Percentiles rank a stretch among this genome's conserved stretches.
Evolutionary conservation across 2,329 filamentous ascomycete species (phyloP).

Genomic region (Penicillium olsonii): DNA sequence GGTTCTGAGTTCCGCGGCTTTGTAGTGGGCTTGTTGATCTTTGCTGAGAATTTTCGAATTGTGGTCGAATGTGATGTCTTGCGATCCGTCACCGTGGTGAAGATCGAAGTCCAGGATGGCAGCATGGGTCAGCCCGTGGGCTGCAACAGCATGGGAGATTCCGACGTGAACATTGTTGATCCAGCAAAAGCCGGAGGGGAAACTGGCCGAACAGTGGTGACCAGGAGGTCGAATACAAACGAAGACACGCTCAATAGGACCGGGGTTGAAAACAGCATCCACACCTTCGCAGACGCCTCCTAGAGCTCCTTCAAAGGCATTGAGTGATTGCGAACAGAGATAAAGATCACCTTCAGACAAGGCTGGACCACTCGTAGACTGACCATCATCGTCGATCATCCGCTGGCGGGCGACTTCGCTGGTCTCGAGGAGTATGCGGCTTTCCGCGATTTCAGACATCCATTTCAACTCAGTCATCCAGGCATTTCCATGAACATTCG

Average conservation of each 20-base stretch:
- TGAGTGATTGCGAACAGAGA: slow-evolving; percentile 79
- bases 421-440: slow-evolving; percentile 72
- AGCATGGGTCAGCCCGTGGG: slow-evolving; percentile 85
- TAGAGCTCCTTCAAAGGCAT: slow-evolving; percentile 85
- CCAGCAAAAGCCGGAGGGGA: slow-evolving; percentile 97
- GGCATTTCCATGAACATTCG: slow-evolving; percentile 83
- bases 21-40: slow-evolving; percentile 57
- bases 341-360: slow-evolving; percentile 92
- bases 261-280: slow-evolving; percentile 72
- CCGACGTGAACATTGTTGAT: slow-evolving; percentile 97
- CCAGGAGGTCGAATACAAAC: slow-evolving; percentile 91
- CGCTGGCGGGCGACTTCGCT: slow-evolving; percentile 73
- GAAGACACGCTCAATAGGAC: slow-evolving; percentile 75
- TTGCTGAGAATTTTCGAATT: slow-evolving; percentile 68
- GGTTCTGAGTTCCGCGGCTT: not conserved
- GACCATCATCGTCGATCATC: slow-evolving; percentile 39
- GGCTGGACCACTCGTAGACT: slow-evolving; percentile 48
- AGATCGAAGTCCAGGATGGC: slow-evolving; percentile 92
- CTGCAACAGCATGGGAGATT: slow-evolving; percentile 83
- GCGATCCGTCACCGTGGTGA: slow-evolving; percentile 93
- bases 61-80: slow-evolving; percentile 80
- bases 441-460: slow-evolving; percentile 80
- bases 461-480: slow-evolving; percentile 91
- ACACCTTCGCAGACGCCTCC: slow-evolving; percentile 93
- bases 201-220: slow-evolving; percentile 87